Percentiles rank a stretch among this genome's conserved stretches.
phyloP scores from a whole-genome alignment of 306 rosid genomes.

The Erythrophleum fordii region DNA sequence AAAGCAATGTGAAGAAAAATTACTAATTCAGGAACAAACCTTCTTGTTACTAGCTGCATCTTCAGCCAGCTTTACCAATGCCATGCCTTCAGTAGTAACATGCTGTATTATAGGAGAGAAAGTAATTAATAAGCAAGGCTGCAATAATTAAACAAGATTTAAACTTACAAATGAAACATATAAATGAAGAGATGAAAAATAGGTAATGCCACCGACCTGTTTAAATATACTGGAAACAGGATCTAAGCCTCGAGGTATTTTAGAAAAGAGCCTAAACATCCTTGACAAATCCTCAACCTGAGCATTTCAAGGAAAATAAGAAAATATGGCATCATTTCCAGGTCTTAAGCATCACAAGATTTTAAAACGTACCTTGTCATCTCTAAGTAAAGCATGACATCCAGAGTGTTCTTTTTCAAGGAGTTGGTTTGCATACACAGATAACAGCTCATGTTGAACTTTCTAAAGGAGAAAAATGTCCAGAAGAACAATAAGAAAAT shows the following conservation, averaged over 20 bases:
- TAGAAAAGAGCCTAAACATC: conserved; percentile 95
- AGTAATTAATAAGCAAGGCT: conserved; percentile 23
- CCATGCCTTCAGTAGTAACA: conserved; percentile 86
- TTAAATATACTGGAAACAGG: conserved; percentile 87
- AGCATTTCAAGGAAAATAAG: conserved; percentile 32
- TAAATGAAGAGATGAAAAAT: conserved; percentile 15
- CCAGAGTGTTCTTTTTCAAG: conserved; percentile 95
- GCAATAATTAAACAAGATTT: conserved; percentile 17
- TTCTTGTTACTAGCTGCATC: conserved; percentile 93
- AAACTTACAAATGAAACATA: background rate
- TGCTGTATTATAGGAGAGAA: conserved; percentile 63
- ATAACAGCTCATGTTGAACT: conserved; percentile 83
- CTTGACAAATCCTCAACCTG: conserved; percentile 90
- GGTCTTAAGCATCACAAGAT: background rate
- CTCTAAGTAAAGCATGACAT: conserved; percentile 88
- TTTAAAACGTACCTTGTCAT: conserved; percentile 71
- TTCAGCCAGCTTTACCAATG: conserved; percentile 90
- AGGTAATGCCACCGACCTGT: conserved; percentile 59
- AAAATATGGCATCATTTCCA: background rate
- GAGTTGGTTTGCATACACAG: conserved; percentile 75
- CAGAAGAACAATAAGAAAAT: conserved; percentile 1
- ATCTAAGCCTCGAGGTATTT: conserved; percentile 85
- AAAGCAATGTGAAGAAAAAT: background rate
- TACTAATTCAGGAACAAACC: conserved; percentile 43
- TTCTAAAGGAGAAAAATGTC: conserved; percentile 48